Conservation (phyloP, 805 yeast genomes). For the Barnettozyma sp. region DNA sequence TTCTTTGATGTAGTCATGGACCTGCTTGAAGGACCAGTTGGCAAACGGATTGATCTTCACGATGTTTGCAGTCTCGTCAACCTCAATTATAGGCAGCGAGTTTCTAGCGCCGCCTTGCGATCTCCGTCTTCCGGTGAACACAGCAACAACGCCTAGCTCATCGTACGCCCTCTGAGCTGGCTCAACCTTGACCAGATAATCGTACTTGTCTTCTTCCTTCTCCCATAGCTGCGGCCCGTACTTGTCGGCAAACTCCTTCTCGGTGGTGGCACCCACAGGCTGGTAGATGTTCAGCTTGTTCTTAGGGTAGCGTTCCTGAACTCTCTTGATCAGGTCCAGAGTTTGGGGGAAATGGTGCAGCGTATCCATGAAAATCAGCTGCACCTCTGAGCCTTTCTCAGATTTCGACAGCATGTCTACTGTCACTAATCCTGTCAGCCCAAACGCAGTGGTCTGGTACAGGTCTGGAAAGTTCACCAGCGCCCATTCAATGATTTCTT, state of each 20-base stretch:
- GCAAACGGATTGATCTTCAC: slow-evolving; percentile 86
- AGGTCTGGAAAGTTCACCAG: slow-evolving; percentile 73
- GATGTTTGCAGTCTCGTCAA: slow-evolving; percentile 61
- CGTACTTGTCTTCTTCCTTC: slow-evolving; percentile 71
- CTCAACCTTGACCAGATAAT: slow-evolving; percentile 84
- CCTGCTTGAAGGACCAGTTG: slow-evolving; percentile 72
- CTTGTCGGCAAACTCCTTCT: slow-evolving; percentile 52
- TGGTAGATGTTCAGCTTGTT: slow-evolving; percentile 55
- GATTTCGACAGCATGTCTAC: slow-evolving; percentile 70
- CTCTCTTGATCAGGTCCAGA: slow-evolving; percentile 55
- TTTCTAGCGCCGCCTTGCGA: slow-evolving; percentile 86
- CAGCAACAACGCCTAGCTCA: slow-evolving; percentile 69
- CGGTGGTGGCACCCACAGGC: slow-evolving; percentile 53
- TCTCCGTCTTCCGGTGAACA: slow-evolving; percentile 84
- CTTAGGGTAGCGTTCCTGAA: slow-evolving; percentile 49
- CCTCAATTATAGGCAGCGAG: slow-evolving; percentile 63
- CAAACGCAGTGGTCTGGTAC: slow-evolving; percentile 92
- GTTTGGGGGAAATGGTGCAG: slow-evolving; percentile 95
- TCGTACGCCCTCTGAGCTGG: slow-evolving; percentile 82
- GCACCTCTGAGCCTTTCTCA: slow-evolving; percentile 40
- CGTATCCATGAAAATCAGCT: slow-evolving; percentile 83
- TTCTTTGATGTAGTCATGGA: slow-evolving; percentile 58
- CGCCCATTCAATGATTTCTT: slow-evolving; percentile 78
- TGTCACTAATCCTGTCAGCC: slow-evolving; percentile 85
- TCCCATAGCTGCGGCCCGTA: slow-evolving; percentile 85